Percentiles rank a stretch among this genome's conserved stretches.
Evolutionary conservation across 305 asterid species (phyloP).

Genomic region (Solanum hybrid): DNA sequence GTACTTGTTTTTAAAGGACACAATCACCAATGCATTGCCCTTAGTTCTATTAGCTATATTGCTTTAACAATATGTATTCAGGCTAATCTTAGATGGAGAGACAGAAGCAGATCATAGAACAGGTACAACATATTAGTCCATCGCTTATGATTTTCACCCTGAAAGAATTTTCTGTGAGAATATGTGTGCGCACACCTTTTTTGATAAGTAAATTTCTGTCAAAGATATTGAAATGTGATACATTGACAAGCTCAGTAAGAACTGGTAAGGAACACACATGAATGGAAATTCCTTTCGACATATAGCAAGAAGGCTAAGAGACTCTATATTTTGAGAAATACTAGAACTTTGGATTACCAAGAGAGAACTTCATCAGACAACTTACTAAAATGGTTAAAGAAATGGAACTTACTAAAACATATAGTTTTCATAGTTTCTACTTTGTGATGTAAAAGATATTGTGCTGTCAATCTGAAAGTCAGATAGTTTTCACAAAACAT

Average conservation of each 20-base stretch:
- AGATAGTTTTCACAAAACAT: not conserved
- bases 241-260: not conserved
- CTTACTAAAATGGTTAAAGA: not conserved
- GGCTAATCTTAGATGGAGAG: not conserved
- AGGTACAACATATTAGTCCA: not conserved
- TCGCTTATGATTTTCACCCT: not conserved
- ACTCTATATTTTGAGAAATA: not conserved
- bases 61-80: not conserved
- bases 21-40: not conserved
- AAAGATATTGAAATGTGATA: not conserved
- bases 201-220: not conserved
- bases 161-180: not conserved
- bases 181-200: not conserved
- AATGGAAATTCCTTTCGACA: not conserved
- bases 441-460: not conserved
- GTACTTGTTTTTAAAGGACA: not conserved
- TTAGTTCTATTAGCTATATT: not conserved
- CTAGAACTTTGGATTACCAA: not conserved
- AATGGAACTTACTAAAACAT: not conserved
- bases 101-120: not conserved
- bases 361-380: not conserved
- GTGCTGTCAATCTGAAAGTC: not conserved
- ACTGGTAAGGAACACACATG: not conserved
- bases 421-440: not conserved
- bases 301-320: not conserved